Evolutionary conservation across 345 rosid species (phyloP).

Genomic region (Aethionema arabicum): DNA sequence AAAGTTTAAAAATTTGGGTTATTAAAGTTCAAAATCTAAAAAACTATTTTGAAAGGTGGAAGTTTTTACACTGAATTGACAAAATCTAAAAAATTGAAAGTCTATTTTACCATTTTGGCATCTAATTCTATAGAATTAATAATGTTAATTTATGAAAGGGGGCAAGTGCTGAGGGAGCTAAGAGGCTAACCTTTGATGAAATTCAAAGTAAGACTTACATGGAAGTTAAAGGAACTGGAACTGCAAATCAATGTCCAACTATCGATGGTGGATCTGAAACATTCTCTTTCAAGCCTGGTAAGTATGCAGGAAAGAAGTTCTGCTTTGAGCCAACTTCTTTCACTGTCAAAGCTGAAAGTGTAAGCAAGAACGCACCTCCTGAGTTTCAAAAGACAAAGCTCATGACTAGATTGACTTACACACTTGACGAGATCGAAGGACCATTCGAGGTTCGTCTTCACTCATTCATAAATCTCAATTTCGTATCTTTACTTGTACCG

Average conservation of each 20-base stretch:
- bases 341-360: slow-evolving; percentile 88
- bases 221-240: slow-evolving; percentile 96
- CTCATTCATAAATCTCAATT: not conserved
- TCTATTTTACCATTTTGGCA: not conserved
- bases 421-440: slow-evolving; percentile 94
- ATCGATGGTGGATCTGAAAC: slow-evolving; percentile 73
- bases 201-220: slow-evolving; percentile 93
- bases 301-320: slow-evolving; percentile 77
- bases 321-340: slow-evolving; percentile 97
- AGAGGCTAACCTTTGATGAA: slow-evolving; percentile 89
- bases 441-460: slow-evolving; percentile 64
- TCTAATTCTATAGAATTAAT: not conserved
- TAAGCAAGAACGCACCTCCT: slow-evolving; percentile 78
- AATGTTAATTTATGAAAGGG: slow-evolving; percentile 46
- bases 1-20: too few relatives aligned
- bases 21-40: too few relatives aligned
- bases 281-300: slow-evolving; percentile 79
- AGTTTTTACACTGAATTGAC: too few relatives aligned
- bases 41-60: too few relatives aligned
- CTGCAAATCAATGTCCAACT: slow-evolving; percentile 91
- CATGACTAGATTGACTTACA: slow-evolving; percentile 97
- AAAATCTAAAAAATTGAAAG: too few relatives aligned
- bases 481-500: not conserved
- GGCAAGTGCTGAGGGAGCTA: slow-evolving; percentile 83
- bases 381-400: slow-evolving; percentile 95